Base-by-base conservation (phyloP, 1,284 basidiomycete species). In the Trichosporon sp. region DNA sequence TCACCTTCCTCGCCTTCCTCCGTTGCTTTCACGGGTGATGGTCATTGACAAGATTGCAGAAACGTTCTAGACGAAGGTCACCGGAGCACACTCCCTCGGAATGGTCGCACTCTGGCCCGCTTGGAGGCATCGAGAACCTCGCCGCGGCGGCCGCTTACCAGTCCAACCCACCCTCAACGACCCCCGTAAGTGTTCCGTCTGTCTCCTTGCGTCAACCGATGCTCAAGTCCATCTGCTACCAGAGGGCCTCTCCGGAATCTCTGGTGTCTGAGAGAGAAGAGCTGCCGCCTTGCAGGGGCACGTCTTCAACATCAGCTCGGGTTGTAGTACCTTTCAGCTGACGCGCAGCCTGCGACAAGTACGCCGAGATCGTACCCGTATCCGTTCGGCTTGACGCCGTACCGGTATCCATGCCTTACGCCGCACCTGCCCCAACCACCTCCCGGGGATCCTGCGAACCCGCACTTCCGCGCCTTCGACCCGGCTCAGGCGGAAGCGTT, bases 381-480 rank as follows among this genome's bases (percentile, higher is more conserved):
- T 66, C 80, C 80, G 0, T 76, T 75, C 54, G 79, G 79, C 63
- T 56, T 80, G 5, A 78, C 77, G 48, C 79, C 80, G 1, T 81
- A 77, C 64, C 76, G 80, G 1, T 80, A 78, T 66, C 73, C 76
- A 26, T 81, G 80, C 66, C 73, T 76, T 21, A 73, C 66, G 10
- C 79, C 75, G 7, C 69, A 74, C 12, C 65, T 69, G 0, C 77
- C 78, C 1, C 71, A 73, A 37, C 79, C 79, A 8, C 74, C 77
- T 1, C 77, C 78, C 4, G 78, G 77, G 1, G 75, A 81, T 71
- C 76, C 77, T 2, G 66, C 73, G 32, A 67, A 78, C 56, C 76
- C 77, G n/a, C 69, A 68, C 10, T 79, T 80, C 66, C 66, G 56
- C 6, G 75, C 71, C 4, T 81, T 77, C 65, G 75, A 80, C 65